phyloP scores from a whole-genome alignment of 208 protist species.

The Trypanosoma congolense region DNA sequence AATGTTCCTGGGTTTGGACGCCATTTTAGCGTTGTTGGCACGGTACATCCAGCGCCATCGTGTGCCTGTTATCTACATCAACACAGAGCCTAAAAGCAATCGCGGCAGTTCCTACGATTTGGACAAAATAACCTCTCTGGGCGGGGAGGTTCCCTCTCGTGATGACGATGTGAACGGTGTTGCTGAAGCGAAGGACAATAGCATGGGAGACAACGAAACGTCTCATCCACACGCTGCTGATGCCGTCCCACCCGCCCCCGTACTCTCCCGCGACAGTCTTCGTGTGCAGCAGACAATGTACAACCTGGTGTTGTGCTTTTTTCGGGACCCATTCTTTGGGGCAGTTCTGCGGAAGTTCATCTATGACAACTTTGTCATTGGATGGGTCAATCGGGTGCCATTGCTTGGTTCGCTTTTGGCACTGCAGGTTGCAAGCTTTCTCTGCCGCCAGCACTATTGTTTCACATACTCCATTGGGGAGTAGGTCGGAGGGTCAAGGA shows the following conservation, averaged over 20 bases:
- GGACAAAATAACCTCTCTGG: not conserved
- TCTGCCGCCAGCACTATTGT: conserved; percentile 82
- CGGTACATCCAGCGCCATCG: conserved; percentile 53
- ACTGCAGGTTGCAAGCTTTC: conserved; percentile 63
- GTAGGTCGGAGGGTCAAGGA: too few relatives aligned
- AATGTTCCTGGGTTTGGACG: conserved; percentile 47
- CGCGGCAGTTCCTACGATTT: not conserved
- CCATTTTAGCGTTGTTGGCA: conserved; percentile 35
- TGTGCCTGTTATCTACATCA: conserved; percentile 72
- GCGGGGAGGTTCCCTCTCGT: conserved; percentile 14
- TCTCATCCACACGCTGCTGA: conserved; percentile 1
- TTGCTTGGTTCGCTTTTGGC: conserved; percentile 53
- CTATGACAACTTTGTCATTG: conserved; percentile 54
- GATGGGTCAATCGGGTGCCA: conserved; percentile 69
- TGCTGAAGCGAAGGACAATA: not conserved
- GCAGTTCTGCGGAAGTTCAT: conserved; percentile 62
- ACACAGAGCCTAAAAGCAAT: conserved; percentile 18
- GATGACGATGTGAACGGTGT: not conserved
- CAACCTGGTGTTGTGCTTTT: conserved; percentile 41
- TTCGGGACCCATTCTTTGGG: conserved; percentile 82
- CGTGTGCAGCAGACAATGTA: conserved; percentile 63
- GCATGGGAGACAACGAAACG: not conserved
- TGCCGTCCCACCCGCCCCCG: conserved; percentile 12
- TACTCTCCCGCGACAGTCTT: conserved; percentile 57
- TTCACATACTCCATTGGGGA: conserved; percentile 78